Percentiles rank a stretch among this genome's conserved stretches.
Conservation (phyloP, 1,139 yeast genomes). For the Pneumocystis canis region DNA sequence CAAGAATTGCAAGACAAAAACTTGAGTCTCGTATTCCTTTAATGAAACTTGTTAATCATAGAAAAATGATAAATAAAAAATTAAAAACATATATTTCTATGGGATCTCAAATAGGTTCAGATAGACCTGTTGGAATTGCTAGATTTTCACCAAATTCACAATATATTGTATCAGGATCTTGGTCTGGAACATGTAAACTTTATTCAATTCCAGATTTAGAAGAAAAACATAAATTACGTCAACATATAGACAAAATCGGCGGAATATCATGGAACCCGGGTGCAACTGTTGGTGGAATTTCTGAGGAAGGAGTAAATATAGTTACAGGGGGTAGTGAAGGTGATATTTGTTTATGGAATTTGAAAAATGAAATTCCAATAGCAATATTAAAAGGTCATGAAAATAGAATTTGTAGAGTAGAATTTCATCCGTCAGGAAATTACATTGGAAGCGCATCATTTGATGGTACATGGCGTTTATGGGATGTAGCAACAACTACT, state of each 20-base stretch:
- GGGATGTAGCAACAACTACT: conserved; percentile 47
- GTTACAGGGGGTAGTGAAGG: conserved; percentile 15
- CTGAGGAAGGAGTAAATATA: conserved; percentile 6
- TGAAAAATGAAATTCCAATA: conserved; percentile 13
- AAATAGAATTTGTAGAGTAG: conserved; percentile 46
- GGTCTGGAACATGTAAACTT: conserved; percentile 63
- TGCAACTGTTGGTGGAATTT: conserved; percentile 15
- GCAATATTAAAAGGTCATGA: conserved; percentile 30
- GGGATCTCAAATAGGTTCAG: conserved; percentile 59
- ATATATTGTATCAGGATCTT: conserved; percentile 54
- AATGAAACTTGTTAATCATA: conserved; percentile 26
- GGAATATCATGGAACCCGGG: conserved; percentile 51
- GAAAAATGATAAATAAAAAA: conserved; percentile 34
- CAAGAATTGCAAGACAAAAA: conserved; percentile 3
- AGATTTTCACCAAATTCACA: conserved; percentile 30
- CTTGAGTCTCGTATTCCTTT: conserved; percentile 5
- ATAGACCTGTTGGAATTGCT: conserved; percentile 54
- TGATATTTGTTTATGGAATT: conserved; percentile 22
- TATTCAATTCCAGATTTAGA: conserved; percentile 31
- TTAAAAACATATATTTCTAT: conserved; percentile 33
- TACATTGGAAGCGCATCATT: conserved; percentile 58
- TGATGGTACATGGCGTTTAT: conserved; percentile 79
- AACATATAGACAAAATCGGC: conserved; percentile 50
- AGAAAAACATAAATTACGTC: conserved; percentile 18
- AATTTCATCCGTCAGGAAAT: conserved; percentile 49